These are phyloP conservation scores for Thelonectria rubi DNA, from an alignment of 2,329 filamentous ascomycete species.

Conservation along the genomic window DNA sequence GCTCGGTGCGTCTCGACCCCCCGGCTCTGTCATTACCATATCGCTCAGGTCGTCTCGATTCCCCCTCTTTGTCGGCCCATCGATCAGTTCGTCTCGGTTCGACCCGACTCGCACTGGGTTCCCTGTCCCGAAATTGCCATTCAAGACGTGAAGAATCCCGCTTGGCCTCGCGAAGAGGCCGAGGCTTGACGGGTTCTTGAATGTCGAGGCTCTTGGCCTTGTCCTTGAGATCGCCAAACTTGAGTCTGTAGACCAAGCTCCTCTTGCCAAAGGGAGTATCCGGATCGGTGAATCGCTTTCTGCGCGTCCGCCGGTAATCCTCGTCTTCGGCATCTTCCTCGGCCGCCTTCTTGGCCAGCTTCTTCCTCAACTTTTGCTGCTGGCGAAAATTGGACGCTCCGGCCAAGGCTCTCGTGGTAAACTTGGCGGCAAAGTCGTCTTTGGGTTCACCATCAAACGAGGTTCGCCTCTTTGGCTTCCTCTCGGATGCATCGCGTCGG, in stretches of 20 bases:
- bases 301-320: slow-evolving; percentile 54
- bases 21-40: background rate
- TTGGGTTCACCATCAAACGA: slow-evolving; percentile 18
- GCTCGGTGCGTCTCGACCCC: background rate
- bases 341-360: slow-evolving; percentile 57
- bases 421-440: slow-evolving; percentile 33
- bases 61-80: background rate
- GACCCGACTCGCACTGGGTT: background rate
- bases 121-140: background rate
- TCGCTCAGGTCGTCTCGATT: background rate
- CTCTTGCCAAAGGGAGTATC: slow-evolving; percentile 60
- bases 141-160: slow-evolving; percentile 8
- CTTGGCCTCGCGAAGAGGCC: slow-evolving; percentile 31
- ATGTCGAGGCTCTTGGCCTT: slow-evolving; percentile 38
- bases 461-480: background rate
- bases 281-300: slow-evolving; percentile 62
- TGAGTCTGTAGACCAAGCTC: slow-evolving; percentile 65
- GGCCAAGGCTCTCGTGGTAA: slow-evolving; percentile 43
- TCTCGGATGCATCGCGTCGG: slow-evolving; percentile 8
- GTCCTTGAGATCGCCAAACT: slow-evolving; percentile 53
- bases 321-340: slow-evolving; percentile 47
- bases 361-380: slow-evolving; percentile 60
- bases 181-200: slow-evolving; percentile 40
- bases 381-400: slow-evolving; percentile 45
- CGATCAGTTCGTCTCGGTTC: background rate